phyloP scores from a whole-genome alignment of 2,329 filamentous ascomycete species.

The Lachnellula subtilissima region DNA sequence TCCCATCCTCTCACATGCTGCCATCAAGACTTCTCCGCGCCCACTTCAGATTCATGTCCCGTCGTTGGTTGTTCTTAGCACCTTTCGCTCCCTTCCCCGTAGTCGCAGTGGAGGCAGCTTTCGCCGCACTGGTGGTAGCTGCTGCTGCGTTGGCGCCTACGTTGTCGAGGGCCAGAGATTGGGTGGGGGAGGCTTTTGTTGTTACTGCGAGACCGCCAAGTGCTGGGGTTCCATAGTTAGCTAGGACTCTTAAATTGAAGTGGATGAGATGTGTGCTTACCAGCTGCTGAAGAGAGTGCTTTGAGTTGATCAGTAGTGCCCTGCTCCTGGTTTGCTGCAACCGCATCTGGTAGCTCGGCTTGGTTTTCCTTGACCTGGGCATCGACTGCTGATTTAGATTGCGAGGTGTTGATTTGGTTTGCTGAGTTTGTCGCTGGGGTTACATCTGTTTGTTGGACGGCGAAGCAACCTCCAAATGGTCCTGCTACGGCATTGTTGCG shows the following conservation, averaged over 20 bases:
- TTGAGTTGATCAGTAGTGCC: slow-evolving; percentile 32
- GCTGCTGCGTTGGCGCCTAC: slow-evolving; percentile 15
- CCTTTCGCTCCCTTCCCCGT: not conserved
- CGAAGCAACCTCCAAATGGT: slow-evolving; percentile 54
- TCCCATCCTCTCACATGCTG: not conserved
- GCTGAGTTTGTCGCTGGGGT: slow-evolving; percentile 39
- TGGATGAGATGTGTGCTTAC: slow-evolving; percentile 20
- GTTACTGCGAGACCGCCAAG: slow-evolving; percentile 31
- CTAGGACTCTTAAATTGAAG: not conserved
- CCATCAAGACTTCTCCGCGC: not conserved
- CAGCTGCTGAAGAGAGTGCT: slow-evolving; percentile 27
- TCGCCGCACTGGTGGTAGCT: not conserved
- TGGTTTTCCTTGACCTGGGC: slow-evolving; percentile 48
- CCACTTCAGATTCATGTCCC: not conserved
- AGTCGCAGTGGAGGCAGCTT: not conserved
- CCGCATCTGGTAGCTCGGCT: slow-evolving; percentile 43
- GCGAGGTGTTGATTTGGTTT: slow-evolving; percentile 41
- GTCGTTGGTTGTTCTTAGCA: not conserved
- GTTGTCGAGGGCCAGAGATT: slow-evolving; percentile 31
- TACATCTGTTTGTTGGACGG: slow-evolving; percentile 50
- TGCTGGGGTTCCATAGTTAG: not conserved
- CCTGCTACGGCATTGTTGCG: slow-evolving; percentile 53
- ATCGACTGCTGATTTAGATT: slow-evolving; percentile 41
- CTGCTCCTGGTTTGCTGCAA: slow-evolving; percentile 41
- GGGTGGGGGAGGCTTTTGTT: slow-evolving; percentile 30